These are phyloP conservation scores for Fraxinus floribunda DNA, from an alignment of 305 asterid genomes.

Conservation along the genomic window DNA sequence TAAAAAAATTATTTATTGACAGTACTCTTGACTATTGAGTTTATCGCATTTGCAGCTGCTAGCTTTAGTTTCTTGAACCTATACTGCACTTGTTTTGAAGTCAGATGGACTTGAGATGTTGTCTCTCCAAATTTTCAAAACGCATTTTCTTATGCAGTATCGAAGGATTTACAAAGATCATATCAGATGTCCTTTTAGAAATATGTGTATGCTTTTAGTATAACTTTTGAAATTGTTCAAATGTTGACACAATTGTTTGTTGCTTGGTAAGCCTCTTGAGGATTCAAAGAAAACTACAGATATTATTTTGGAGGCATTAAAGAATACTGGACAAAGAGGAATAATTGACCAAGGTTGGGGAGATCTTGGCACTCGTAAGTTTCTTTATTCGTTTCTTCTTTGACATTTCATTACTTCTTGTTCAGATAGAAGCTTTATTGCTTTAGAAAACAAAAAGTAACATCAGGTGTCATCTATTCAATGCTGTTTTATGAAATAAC, in stretches of 20 bases:
- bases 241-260: conserved; percentile 3
- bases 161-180: not conserved
- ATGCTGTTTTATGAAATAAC: not conserved
- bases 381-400: conserved; percentile 16
- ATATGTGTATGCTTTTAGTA: not conserved
- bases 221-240: not conserved
- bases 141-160: not conserved
- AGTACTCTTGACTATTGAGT: not conserved
- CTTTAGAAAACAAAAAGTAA: not conserved
- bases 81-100: not conserved
- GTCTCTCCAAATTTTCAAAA: not conserved
- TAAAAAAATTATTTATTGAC: not conserved
- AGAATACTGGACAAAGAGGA: conserved; percentile 87
- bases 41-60: not conserved
- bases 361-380: conserved; percentile 87
- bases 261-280: conserved; percentile 75
- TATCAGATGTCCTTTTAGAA: not conserved
- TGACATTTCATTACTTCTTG: conserved; percentile 4
- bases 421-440: not conserved
- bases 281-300: conserved; percentile 69
- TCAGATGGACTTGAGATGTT: not conserved
- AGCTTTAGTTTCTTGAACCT: not conserved
- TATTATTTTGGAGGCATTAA: conserved; percentile 77
- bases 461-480: not conserved
- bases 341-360: conserved; percentile 99